These are phyloP conservation scores for Moesziomyces parantarcticus DNA, from an alignment of 1,284 basidiomycete species.

Conservation along the genomic window DNA sequence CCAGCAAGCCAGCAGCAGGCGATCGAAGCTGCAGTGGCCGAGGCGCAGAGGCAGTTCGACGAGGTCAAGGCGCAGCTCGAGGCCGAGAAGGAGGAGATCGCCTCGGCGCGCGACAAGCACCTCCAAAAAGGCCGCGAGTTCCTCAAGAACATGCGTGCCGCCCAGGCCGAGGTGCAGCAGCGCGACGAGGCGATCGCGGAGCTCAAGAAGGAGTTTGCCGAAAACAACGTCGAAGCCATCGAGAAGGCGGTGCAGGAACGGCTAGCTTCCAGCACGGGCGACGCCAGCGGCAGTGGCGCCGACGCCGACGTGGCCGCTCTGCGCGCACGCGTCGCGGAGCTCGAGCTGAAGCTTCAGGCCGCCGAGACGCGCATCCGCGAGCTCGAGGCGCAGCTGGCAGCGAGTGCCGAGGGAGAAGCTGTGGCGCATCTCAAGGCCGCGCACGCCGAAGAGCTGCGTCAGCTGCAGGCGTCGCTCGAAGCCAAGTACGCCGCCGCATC, in stretches of 20 bases:
- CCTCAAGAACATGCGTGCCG: conserved; percentile 37
- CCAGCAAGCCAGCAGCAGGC: conserved; percentile 30
- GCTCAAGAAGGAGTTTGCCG: conserved; percentile 49
- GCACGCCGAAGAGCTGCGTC: conserved; percentile 44
- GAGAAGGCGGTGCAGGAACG: conserved; percentile 52
- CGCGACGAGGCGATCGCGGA: conserved; percentile 46
- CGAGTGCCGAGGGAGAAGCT: conserved; percentile 12
- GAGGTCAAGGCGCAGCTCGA: conserved; percentile 49
- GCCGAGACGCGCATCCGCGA: conserved; percentile 46
- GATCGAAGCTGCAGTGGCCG: conserved; percentile 42
- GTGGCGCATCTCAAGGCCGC: conserved; percentile 37
- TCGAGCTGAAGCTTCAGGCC: conserved; percentile 51
- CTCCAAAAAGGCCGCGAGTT: conserved; percentile 51
- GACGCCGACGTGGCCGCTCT: conserved; percentile 22
- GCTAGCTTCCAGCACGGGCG: conserved; percentile 9
- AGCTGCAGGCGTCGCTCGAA: conserved; percentile 32
- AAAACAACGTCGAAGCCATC: conserved; percentile 53
- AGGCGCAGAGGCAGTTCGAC: conserved; percentile 55
- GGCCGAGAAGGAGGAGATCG: conserved; percentile 28
- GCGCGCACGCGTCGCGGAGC: conserved; percentile 54
- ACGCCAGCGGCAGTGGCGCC: conserved; percentile 8
- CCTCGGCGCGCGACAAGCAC: conserved; percentile 41
- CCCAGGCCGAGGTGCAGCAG: conserved; percentile 49
- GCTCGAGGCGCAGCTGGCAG: conserved; percentile 42
- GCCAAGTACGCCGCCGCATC: conserved; percentile 23